Evolutionary conservation across 371 early-diverging fungal genomes (phyloP), one percentile per base, ranked within the genome.

Genomic region (Mucor lusitanicus): DNA sequence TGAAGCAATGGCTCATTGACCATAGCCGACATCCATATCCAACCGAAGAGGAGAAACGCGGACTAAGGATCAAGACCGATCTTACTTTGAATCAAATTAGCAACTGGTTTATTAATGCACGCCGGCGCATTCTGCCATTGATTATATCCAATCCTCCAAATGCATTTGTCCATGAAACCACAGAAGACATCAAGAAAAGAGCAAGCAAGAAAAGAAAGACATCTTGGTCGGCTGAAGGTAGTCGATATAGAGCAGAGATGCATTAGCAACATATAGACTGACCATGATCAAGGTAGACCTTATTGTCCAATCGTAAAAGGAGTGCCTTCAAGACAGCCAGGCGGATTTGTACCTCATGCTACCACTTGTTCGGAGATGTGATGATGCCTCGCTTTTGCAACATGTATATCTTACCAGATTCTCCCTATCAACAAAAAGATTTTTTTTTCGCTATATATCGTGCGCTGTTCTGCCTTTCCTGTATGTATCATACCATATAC

Each of bases 101-200:
- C 55, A 91, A 92, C 68, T 92, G 92, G 92, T 94, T 92, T 69
- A 91, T 94, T 58, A 92, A 92, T 79, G 92, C 92, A 0, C 64
- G 94, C 3, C 68, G 92, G 63, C 80, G 92, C 39, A 78, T 80
- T 19, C 33, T 85, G 39, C 82, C 81, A 35, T 72, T 67, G n/a
- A 73, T 76, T 25, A 19, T 67, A 37, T 64, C 69, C 25, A 50
- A 50, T 50, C 50, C 50, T 50, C 50, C 50, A 23, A 27, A 48
- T 25, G 50, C 50, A 8, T 50, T 50, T 50, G 50, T 50, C 12
- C 50, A 50, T 50, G 50, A 50, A 50, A 50, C 50, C 1, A 50
- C 50, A 0, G 50, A 50, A 50, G 50, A 60, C 13, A 60, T 28
- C 50, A 50, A 50, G 25, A 50, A 50, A 23, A 50, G 50, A 23